Evolutionary conservation across 2,329 filamentous ascomycete genomes (phyloP), one percentile per base, ranked within the genome.

Genomic region (Tympanopsis confertula): DNA sequence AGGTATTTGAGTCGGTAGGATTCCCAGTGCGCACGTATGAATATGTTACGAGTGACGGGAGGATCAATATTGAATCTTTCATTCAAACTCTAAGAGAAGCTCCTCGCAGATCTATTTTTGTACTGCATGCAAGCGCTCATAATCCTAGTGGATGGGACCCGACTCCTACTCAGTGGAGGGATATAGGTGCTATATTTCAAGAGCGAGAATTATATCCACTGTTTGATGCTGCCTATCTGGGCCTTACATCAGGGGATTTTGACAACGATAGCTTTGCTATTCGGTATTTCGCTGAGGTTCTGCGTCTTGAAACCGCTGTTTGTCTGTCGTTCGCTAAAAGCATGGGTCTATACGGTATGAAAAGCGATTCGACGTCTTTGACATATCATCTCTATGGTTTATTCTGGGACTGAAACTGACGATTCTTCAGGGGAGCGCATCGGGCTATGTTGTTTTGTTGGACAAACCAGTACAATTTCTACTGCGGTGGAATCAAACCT

Each of bases 301-400:
- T 58, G 5, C 47, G 48, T 2, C 49, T 66, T 40, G 72, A 78
- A 51, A 62, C 71, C 4, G 66, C 69, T 37, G 57, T 78, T 3
- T 71, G 70, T 36, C 63, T 75, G 50, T 78, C 74, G 0, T 78
- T 78, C 46, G 71, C 74, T 2, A 79, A 79, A 58, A 74, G 68
- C 51, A 73, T 77, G 52, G 61, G 61, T 1, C 44, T 64, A 0
- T 64, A 64, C 38, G 61, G 59, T 40, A 57, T n/a, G n/a, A n/a
- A n/a, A n/a, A 61, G 38, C 47, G 57, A 2, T 47, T 55, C 5
- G 59, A 57, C 0, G 43, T 52, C 2, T 51, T 51, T 2, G 44
- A 47, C 0, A 50, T 59, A 1, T 48, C 57, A 1, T 47, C 51
- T 1, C 39, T 19, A 1, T 46, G 49, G 0, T 36, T 44, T 1